Percentiles rank a stretch among this genome's conserved stretches.
Conservation (phyloP, 306 rosid genomes). For the Cucurbita ficifolia region DNA sequence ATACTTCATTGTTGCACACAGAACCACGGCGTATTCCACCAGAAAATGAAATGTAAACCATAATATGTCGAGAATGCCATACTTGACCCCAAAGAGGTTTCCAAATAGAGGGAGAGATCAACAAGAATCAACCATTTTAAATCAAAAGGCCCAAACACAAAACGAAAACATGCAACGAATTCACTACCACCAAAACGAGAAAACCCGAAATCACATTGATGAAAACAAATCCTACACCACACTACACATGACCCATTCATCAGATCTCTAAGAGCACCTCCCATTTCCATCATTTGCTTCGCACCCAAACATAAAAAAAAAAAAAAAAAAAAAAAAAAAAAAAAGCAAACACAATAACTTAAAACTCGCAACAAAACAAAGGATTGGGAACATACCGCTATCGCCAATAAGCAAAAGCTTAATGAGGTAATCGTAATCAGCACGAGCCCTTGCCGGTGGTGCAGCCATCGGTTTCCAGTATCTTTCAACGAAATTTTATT, state of each 20-base stretch:
- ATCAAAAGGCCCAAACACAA: neutral
- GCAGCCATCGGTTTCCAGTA: slow-evolving; percentile 37
- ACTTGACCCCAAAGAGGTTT: neutral
- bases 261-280: neutral
- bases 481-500: slow-evolving; percentile 1
- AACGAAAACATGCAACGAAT: neutral
- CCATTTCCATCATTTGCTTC: neutral
- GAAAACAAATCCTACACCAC: neutral
- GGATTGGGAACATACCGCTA: slow-evolving; percentile 37
- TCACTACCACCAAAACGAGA: neutral
- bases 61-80: neutral
- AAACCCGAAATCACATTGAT: neutral
- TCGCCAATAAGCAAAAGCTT: slow-evolving; percentile 86
- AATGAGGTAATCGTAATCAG: slow-evolving; percentile 84
- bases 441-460: slow-evolving; percentile 62
- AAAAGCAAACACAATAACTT: neutral
- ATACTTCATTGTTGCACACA: neutral
- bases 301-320: too few relatives aligned
- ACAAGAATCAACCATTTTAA: neutral
- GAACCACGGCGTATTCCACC: neutral
- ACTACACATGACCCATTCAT: neutral
- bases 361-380: neutral
- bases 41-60: neutral
- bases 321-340: neutral
- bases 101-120: neutral